A percentile compares a stretch with the other conserved stretches of the same genome.
Conservation (phyloP, 2,329 filamentous ascomycete genomes). For the Cucurbitaria berberidis region DNA sequence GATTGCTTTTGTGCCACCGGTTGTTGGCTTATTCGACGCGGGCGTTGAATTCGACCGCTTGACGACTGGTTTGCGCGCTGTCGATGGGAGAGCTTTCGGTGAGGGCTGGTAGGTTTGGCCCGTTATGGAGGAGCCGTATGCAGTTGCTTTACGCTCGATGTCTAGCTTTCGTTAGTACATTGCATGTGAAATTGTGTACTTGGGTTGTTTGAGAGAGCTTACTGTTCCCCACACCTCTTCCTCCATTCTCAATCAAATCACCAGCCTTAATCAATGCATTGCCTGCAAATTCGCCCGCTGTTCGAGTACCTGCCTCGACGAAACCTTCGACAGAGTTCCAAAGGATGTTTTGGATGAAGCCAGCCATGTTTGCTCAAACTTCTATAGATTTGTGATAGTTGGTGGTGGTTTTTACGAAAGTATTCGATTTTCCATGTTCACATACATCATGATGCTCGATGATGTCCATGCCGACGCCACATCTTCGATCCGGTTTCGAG, state of each 20-base stretch:
- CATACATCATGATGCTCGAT: conserved; percentile 22
- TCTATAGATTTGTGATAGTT: not conserved
- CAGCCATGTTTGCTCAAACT: conserved; percentile 24
- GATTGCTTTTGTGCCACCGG: conserved; percentile 11
- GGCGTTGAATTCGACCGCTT: conserved; percentile 45
- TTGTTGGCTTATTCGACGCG: conserved; percentile 28
- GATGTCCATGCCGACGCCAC: conserved; percentile 29
- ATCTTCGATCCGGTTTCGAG: conserved; percentile 32
- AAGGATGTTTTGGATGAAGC: conserved; percentile 47
- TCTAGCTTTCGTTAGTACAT: conserved; percentile 18
- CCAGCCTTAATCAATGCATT: conserved; percentile 48
- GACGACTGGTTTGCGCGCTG: conserved; percentile 36
- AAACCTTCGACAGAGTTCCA: conserved; percentile 48
- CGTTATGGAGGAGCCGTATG: conserved; percentile 37
- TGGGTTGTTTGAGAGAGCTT: conserved; percentile 4
- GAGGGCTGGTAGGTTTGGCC: conserved; percentile 38
- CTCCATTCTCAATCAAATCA: conserved; percentile 44
- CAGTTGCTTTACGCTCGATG: conserved; percentile 40
- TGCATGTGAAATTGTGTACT: not conserved
- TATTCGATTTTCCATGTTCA: not conserved
- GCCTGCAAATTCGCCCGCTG: conserved; percentile 47
- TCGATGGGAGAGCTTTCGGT: conserved; percentile 37
- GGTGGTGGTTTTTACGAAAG: conserved; percentile 2
- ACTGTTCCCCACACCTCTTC: conserved; percentile 42
- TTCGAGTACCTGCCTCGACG: conserved; percentile 45